These are phyloP conservation scores for Kazachstania sp. DNA, from an alignment of 1,139 yeast genomes.

Conservation along the genomic window DNA sequence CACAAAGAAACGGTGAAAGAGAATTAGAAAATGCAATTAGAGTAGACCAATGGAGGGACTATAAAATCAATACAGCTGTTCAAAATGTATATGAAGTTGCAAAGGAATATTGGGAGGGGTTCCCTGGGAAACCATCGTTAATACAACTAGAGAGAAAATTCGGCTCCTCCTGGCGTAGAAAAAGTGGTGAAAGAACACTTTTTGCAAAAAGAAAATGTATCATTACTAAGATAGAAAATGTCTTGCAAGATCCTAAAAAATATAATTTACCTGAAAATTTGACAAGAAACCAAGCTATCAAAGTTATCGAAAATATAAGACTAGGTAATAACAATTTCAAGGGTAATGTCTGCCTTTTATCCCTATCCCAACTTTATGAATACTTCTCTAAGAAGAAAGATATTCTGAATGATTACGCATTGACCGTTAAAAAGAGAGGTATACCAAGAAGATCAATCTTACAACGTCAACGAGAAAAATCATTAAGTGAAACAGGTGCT, in stretches of 20 bases:
- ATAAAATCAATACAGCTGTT: slow-evolving; percentile 22
- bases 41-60: slow-evolving; percentile 8
- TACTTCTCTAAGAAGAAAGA: slow-evolving; percentile 25
- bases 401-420: slow-evolving; percentile 16
- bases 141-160: slow-evolving; percentile 23
- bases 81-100: slow-evolving; percentile 23
- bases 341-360: slow-evolving; percentile 15
- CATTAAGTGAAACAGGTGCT: not conserved
- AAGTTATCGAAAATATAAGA: slow-evolving; percentile 24
- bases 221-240: slow-evolving; percentile 20
- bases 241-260: slow-evolving; percentile 16
- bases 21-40: not conserved
- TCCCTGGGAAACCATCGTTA: slow-evolving; percentile 25
- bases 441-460: slow-evolving; percentile 14
- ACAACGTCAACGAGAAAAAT: slow-evolving; percentile 10
- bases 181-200: slow-evolving; percentile 22
- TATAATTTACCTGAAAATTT: slow-evolving; percentile 16
- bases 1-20: not conserved
- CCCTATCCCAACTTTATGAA: slow-evolving; percentile 22
- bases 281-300: slow-evolving; percentile 18
- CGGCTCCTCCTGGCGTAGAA: slow-evolving; percentile 26
- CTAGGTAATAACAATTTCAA: slow-evolving; percentile 23
- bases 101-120: slow-evolving; percentile 26
- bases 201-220: slow-evolving; percentile 26
- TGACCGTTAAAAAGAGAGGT: slow-evolving; percentile 15